Evolutionary conservation across 306 rosid genomes (phyloP), one percentile per base, ranked within the genome.

Genomic region (Quercus agrifolia): DNA sequence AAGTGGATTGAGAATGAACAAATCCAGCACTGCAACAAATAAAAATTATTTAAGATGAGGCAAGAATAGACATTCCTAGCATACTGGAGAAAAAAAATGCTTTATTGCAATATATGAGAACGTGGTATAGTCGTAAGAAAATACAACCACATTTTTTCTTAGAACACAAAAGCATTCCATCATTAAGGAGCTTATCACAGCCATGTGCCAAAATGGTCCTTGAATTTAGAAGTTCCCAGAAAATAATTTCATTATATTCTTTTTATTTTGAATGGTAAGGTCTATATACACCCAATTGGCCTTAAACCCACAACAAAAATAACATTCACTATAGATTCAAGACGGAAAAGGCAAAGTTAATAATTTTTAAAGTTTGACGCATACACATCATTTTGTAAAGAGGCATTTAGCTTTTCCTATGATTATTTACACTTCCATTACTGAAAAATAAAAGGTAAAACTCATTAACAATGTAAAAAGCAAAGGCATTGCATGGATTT

Each of bases 371-470:
- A 68, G 64, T 1, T 5, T 28, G 7, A 61, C 28, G 71, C 17
- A 17, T 63, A 38, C 78, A 73, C 69, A 70, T 17, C 72, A 61
- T 77, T 74, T 68, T 28, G 28, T 70, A 54, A 68, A 72, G 44
- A 67, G 62, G 44, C 84, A 73, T 20, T 59, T 61, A 25, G 41
- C 78, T 68, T 67, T 68, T 68, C 51, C 81, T 54, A 56, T 33
- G 56, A 57, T 76, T 55, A 73, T 27, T 41, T 62, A 51, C 10
- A 81, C 27, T 69, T 56, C 63, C 69, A 73, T 35, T 35, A 75
- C 18, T 46, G 49, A 77, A 81, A 69, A 46, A 28, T 33, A 6
- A 80, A 63, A 49, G 4, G 71, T 13, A 56, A 15, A 64, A 54
- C 59, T 44, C 74, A 27, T 33, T 73, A 67, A 28, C 58, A 70